Percentiles rank a stretch among this genome's conserved stretches.
phyloP scores from a whole-genome alignment of 345 rosid genomes.

The Pugionium cornutum region DNA sequence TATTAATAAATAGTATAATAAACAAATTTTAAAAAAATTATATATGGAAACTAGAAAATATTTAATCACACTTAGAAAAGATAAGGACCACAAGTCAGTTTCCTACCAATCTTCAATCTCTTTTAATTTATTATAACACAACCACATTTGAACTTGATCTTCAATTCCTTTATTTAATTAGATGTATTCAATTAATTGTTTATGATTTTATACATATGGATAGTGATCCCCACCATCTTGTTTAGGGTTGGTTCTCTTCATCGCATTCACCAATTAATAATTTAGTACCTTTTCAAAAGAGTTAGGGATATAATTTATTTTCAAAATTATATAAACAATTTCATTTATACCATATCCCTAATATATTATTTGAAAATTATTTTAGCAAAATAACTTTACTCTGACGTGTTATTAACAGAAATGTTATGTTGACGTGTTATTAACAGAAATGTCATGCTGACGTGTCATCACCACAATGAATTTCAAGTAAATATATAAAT shows the following conservation, averaged over 20 bases:
- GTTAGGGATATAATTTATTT: constrained; percentile 34
- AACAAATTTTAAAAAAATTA: constrained; percentile 8
- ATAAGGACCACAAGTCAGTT: constrained; percentile 63
- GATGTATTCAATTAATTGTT: constrained; percentile 40
- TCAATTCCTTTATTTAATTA: constrained; percentile 38
- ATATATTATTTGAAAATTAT: too few species aligned
- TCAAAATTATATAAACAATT: background rate
- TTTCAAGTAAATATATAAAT: too few species aligned
- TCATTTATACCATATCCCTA: constrained; percentile 4
- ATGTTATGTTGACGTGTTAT: too few species aligned
- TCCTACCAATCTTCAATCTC: constrained; percentile 51
- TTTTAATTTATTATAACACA: constrained; percentile 19
- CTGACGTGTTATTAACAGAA: too few species aligned
- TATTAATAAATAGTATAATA: background rate
- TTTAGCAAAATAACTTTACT: too few species aligned
- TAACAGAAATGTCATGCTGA: too few species aligned
- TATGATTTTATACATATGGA: constrained; percentile 23
- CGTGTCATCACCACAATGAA: too few species aligned
- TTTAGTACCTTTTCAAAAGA: constrained; percentile 18
- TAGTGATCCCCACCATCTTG: constrained; percentile 57
- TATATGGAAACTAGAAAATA: constrained; percentile 34
- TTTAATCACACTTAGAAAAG: constrained; percentile 36
- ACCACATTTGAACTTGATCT: constrained; percentile 42
- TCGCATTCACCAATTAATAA: constrained; percentile 19
- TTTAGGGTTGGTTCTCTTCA: constrained; percentile 40